Evolutionary conservation across 2,329 filamentous ascomycete genomes (phyloP).

Genomic region (Zymoseptoria brevis): DNA sequence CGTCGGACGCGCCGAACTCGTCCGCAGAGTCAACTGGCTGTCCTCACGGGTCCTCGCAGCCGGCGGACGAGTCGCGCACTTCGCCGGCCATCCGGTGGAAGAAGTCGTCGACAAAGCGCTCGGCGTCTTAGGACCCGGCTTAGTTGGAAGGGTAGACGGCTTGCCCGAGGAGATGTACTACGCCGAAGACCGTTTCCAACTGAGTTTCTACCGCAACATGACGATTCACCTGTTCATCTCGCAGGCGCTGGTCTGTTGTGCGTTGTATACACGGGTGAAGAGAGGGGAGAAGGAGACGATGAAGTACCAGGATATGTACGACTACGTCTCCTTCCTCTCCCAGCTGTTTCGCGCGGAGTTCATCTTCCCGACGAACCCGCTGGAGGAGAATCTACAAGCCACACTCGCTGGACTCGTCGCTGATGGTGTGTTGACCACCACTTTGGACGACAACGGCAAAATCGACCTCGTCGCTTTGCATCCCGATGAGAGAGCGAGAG

Average conservation of each 20-base stretch:
- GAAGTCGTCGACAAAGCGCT: constrained; percentile 82
- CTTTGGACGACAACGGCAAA: constrained; percentile 43
- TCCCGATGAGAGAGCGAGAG: constrained; percentile 64
- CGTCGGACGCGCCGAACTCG: constrained; percentile 77
- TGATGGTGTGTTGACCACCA: constrained; percentile 67
- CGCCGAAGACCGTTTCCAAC: constrained; percentile 86
- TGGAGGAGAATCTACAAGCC: constrained; percentile 70
- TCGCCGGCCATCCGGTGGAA: constrained; percentile 69
- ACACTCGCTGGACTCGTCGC: constrained; percentile 70
- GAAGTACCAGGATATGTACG: constrained; percentile 62
- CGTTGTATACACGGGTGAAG: constrained; percentile 87
- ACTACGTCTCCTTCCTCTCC: constrained; percentile 82
- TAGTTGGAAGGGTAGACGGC: constrained; percentile 72
- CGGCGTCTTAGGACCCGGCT: constrained; percentile 80
- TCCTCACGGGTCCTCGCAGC: constrained; percentile 72
- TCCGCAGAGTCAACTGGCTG: constrained; percentile 85
- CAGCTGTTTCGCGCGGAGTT: constrained; percentile 94
- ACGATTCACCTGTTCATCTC: constrained; percentile 97
- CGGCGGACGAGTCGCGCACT: constrained; percentile 88
- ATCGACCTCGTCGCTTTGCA: constrained; percentile 67
- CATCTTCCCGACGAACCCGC: constrained; percentile 84
- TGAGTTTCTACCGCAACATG: constrained; percentile 99
- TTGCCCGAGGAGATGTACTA: constrained; percentile 88
- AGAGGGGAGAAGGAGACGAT: constrained; percentile 65
- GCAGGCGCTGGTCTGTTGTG: constrained; percentile 80